Conservation (phyloP, 352 stramenopile species). For the Paralagenidium karlingii region DNA sequence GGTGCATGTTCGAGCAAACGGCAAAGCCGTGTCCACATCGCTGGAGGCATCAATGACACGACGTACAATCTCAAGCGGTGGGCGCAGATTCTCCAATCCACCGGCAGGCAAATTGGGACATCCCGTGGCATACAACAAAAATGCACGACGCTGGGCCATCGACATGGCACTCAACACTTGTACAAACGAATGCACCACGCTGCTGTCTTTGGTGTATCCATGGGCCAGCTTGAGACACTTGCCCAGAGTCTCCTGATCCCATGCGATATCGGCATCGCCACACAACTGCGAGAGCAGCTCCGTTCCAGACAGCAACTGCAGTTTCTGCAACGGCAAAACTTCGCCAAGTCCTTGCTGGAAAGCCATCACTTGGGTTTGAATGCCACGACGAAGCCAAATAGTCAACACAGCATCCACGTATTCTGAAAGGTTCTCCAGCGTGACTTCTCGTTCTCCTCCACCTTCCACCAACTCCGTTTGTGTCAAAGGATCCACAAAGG, state of each 20-base stretch:
- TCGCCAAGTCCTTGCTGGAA: constrained; percentile 71
- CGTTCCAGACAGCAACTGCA: constrained; percentile 50
- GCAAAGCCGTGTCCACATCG: constrained; percentile 59
- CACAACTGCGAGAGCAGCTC: constrained; percentile 59
- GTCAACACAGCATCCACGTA: constrained; percentile 48
- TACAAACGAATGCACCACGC: constrained; percentile 54
- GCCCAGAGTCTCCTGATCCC: constrained; percentile 43
- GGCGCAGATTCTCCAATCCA: constrained; percentile 50
- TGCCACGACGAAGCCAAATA: constrained; percentile 51
- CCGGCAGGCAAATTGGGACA: constrained; percentile 70
- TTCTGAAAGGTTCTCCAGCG: constrained; percentile 25
- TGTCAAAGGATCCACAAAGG: constrained; percentile 70
- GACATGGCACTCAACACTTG: constrained; percentile 59
- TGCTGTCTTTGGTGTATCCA: constrained; percentile 67
- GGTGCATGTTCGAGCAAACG: constrained; percentile 76
- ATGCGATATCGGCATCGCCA: constrained; percentile 58
- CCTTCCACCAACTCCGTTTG: constrained; percentile 36
- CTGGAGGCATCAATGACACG: constrained; percentile 46
- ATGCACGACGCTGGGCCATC: constrained; percentile 36
- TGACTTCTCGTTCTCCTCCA: constrained; percentile 33
- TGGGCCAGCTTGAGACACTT: constrained; percentile 71
- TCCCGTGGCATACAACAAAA: constrained; percentile 70
- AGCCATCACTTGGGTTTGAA: constrained; percentile 44
- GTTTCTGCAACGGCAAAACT: constrained; percentile 52
- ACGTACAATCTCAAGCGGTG: constrained; percentile 70